Base-by-base conservation (phyloP, 441 rosid species). In the Erodium trifolium region DNA sequence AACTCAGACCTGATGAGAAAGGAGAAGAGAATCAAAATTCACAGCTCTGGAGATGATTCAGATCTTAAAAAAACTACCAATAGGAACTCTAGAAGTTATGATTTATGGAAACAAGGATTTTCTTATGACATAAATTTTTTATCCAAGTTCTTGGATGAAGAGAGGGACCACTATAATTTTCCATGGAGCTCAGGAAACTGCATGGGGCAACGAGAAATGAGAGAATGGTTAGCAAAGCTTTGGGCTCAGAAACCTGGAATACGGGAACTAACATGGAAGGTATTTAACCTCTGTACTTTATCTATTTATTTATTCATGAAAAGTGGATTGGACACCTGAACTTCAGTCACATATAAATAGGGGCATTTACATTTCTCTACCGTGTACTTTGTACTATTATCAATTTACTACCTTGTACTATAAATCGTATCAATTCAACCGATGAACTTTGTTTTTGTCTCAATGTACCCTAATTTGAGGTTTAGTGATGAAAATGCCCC, bases 241-340 rank as follows among this genome's bases (percentile, higher is more conserved):
- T 93, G 99, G 99, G 70, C 76, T 74, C 70, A 76, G 47, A 93
- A 87, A 73, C 93, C 97, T 41, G 95, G 71, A 79, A 80, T 85
- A 84, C 84, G 99, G 79, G 83, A 81, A n/a, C 86, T 89, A 41
- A 73, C 88, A 75, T 93, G 99, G 99, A 93, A 93, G 97, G 99
- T 63, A 63, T 93, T 74, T 19, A 27, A 51, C 39, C 3, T 12
- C 41, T 3, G 63, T 23, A 12, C 57, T 27, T 55, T 71, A 41
- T 41, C 7, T 41, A 41, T 41, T 41, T 71, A 39, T 70, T 49
- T 49, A n/a, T 45, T 11, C n/a, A 45, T 49, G 57, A 49, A 49
- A 49, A 49, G 57, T 17, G 57, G 17, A 49, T 49, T 49, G 57
- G 57, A 49, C 57, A 49, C 16, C 57, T 49, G 57, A 49, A 49